Base-by-base conservation (phyloP, 1,284 basidiomycete species). In the Inonotus hispidus region DNA sequence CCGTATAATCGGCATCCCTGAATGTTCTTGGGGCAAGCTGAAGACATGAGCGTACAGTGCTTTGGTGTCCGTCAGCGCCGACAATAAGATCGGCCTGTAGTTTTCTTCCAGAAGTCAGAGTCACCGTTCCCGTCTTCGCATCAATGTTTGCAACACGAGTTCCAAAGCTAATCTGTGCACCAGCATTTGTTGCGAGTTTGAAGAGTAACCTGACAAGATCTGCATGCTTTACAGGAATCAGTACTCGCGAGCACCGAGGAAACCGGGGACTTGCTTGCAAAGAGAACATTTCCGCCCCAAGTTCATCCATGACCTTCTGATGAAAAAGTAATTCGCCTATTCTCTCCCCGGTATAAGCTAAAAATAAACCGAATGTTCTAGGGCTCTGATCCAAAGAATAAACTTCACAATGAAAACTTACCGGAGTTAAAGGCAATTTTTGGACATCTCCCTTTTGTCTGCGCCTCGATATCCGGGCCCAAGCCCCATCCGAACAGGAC, bases 61-160 rank as follows among this genome's bases (percentile, higher is more conserved):
- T 79, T 50, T 65, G 64, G 10, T 71, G 70, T 5, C 87, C 87
- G 65, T 87, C 87, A 0, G 86, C 84, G 16, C 84, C 86, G 37
- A 89, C 71, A 57, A 88, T 75, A n/a, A 87, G 75, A 66, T 88
- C 81, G 7, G 76, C 83, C 2, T 67, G 62, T 43, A 85, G 57
- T n/a, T 69, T 70, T 56, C 78, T 75, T 7, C 85, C 83, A 3
- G 75, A 74, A 8, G 73, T 70, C 13, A 86, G 70, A 0, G 66
- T 75, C 21, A 81, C 70, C 23, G 57, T 58, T 62, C 75, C 47
- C 65, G 67, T 54, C 65, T 64, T 39, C 71, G 69, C 8, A 71
- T 66, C 59, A 19, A 84, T 67, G 0, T 71, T 69, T 0, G 70
- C 69, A 2, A 79, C 77, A 37, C 69, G 70, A 5, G 73, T 68